phyloP scores from a whole-genome alignment of 2,329 filamentous ascomycete genomes.

The Aurifilum marmelostoma region DNA sequence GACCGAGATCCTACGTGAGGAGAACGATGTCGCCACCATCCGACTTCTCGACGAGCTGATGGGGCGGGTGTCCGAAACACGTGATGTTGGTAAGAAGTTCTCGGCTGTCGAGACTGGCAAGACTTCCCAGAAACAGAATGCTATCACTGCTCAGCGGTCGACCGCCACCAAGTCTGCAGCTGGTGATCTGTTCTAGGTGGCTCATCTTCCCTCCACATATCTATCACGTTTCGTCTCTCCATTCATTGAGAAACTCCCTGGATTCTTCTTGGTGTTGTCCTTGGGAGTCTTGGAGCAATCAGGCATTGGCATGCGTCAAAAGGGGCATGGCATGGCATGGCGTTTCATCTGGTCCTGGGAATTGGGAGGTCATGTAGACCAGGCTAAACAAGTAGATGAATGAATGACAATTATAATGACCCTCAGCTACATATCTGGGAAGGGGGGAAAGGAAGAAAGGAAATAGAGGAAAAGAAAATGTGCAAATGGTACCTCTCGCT shows the following conservation, averaged over 20 bases:
- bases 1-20: constrained; percentile 73
- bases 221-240: not conserved
- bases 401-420: not conserved
- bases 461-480: no score
- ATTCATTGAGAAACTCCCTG: no score
- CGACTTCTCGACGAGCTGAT: constrained; percentile 76
- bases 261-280: constrained; percentile 19
- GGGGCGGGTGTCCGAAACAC: constrained; percentile 69
- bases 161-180: constrained; percentile 20
- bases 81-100: constrained; percentile 77
- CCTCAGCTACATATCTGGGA: no score
- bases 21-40: constrained; percentile 82
- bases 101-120: constrained; percentile 55
- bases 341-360: constrained; percentile 13
- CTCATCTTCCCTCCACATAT: not conserved
- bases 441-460: no score
- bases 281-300: not conserved
- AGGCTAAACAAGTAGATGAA: constrained; percentile 4
- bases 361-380: constrained; percentile 24
- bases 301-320: constrained; percentile 24
- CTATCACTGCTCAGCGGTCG: constrained; percentile 31
- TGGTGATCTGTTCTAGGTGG: constrained; percentile 22
- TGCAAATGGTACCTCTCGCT: no score
- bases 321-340: constrained; percentile 24
- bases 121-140: constrained; percentile 31